Percentiles rank a stretch among this genome's conserved stretches.
Evolutionary conservation across 148 eudicot species (phyloP).

Genomic region (Rhododendron williamsianum): DNA sequence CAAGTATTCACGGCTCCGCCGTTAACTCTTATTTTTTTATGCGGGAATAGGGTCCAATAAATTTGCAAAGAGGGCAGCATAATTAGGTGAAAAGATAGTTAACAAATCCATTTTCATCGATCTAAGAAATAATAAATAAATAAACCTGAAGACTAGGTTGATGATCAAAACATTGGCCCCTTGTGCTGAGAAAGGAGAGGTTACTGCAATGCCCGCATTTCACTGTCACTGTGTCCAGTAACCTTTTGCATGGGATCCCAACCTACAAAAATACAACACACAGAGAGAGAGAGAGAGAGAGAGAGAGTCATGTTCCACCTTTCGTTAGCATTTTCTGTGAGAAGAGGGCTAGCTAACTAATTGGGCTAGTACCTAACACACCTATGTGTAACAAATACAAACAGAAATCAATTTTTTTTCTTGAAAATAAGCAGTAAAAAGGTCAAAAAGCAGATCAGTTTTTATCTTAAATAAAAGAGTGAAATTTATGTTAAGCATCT

Average conservation of each 20-base stretch:
- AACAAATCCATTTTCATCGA: no score
- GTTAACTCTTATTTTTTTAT: not conserved
- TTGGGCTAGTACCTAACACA: not conserved
- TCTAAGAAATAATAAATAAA: not conserved
- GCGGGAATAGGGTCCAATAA: not conserved
- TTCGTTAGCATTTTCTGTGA: not conserved
- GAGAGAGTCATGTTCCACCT: not conserved
- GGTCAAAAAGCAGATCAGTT: not conserved
- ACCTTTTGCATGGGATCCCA: slow-evolving; percentile 82
- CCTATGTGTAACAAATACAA: not conserved
- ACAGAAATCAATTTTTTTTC: no score
- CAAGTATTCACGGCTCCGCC: no score
- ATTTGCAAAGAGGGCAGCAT: not conserved
- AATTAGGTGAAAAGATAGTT: no score
- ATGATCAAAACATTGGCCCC: slow-evolving; percentile 41
- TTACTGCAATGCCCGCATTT: slow-evolving; percentile 97
- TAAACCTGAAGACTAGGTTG: slow-evolving; percentile 46
- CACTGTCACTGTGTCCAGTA: slow-evolving; percentile 92
- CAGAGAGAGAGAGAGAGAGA: not conserved
- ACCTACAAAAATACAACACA: slow-evolving; percentile 37
- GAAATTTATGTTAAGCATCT: no score
- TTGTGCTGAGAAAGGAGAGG: slow-evolving; percentile 73
- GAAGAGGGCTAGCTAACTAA: not conserved
- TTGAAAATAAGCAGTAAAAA: not conserved
- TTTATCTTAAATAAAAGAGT: no score